phyloP scores from a whole-genome alignment of 345 rosid species.

The Atalantia buxifolia region DNA sequence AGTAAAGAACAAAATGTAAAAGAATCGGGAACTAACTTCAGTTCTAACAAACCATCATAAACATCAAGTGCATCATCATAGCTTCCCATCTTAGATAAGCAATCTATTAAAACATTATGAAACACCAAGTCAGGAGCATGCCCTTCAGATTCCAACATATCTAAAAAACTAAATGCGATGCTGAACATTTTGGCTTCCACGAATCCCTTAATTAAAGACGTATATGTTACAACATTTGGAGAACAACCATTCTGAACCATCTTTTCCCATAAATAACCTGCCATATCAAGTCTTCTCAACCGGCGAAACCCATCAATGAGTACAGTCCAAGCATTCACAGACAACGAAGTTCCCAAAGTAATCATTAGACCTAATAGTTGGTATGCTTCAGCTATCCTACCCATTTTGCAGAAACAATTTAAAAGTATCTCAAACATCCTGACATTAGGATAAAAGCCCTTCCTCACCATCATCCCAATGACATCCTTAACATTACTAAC shows the following conservation, averaged over 20 bases:
- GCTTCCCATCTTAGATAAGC: constrained; percentile 48
- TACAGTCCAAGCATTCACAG: constrained; percentile 52
- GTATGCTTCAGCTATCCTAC: constrained; percentile 35
- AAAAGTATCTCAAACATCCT: constrained; percentile 52
- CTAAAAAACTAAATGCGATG: constrained; percentile 39
- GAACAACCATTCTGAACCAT: constrained; percentile 52
- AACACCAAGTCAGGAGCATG: constrained; percentile 56
- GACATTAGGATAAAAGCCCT: constrained; percentile 58
- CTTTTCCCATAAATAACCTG: constrained; percentile 42
- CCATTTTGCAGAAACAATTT: constrained; percentile 42
- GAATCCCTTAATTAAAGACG: constrained; percentile 56
- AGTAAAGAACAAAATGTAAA: constrained; percentile 59
- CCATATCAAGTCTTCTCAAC: constrained; percentile 39
- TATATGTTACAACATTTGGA: constrained; percentile 62
- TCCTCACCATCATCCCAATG: constrained; percentile 43
- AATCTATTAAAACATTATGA: constrained; percentile 57
- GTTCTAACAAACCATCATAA: constrained; percentile 34
- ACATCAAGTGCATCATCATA: constrained; percentile 52
- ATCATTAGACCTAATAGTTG: constrained; percentile 57
- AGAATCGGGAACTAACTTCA: constrained; percentile 55
- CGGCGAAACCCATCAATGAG: constrained; percentile 48
- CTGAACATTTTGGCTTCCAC: constrained; percentile 45
- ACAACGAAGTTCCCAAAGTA: constrained; percentile 41
- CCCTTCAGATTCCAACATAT: constrained; percentile 38
- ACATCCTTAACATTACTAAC: constrained; percentile 31